A percentile compares a stretch with the other conserved stretches of the same genome.
Evolutionary conservation across 306 rosid genomes (phyloP).

Genomic region (Acacia acuminata): DNA sequence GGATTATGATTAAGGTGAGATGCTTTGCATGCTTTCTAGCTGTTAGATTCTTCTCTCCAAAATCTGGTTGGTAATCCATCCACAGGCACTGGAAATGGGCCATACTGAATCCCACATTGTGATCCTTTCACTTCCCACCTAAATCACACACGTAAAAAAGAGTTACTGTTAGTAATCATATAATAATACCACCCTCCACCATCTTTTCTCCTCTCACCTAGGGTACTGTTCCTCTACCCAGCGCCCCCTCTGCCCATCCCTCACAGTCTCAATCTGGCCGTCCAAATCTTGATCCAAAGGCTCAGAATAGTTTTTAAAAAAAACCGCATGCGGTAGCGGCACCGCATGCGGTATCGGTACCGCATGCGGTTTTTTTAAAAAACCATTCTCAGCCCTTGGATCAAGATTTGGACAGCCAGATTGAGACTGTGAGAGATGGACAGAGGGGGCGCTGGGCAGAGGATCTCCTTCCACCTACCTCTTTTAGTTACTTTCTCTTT

Average conservation of each 20-base stretch:
- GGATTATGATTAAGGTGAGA: background rate
- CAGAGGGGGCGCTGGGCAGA: too few species aligned
- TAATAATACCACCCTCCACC: background rate
- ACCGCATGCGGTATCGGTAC: too few species aligned
- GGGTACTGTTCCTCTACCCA: too few species aligned
- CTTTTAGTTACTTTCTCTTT: background rate
- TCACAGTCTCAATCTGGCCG: too few species aligned
- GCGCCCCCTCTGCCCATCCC: too few species aligned
- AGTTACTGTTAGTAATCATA: slow-evolving; percentile 16
- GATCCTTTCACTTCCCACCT: slow-evolving; percentile 89
- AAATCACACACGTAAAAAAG: slow-evolving; percentile 31
- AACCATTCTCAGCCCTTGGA: too few species aligned
- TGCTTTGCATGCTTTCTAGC: slow-evolving; percentile 37
- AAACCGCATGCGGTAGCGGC: too few species aligned
- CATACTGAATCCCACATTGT: slow-evolving; percentile 64
- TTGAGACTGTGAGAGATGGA: too few species aligned
- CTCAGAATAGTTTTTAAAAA: too few species aligned
- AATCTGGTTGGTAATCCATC: slow-evolving; percentile 78
- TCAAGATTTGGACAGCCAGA: too few species aligned
- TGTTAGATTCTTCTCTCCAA: slow-evolving; percentile 67
- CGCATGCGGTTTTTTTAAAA: too few species aligned
- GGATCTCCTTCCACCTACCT: background rate
- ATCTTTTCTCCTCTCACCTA: slow-evolving; percentile 12
- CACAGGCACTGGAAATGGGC: slow-evolving; percentile 85
- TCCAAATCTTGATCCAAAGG: too few species aligned